Evolutionary conservation across 495 filamentous ascomycete genomes (phyloP).

Genomic region (Neurospora sp.): DNA sequence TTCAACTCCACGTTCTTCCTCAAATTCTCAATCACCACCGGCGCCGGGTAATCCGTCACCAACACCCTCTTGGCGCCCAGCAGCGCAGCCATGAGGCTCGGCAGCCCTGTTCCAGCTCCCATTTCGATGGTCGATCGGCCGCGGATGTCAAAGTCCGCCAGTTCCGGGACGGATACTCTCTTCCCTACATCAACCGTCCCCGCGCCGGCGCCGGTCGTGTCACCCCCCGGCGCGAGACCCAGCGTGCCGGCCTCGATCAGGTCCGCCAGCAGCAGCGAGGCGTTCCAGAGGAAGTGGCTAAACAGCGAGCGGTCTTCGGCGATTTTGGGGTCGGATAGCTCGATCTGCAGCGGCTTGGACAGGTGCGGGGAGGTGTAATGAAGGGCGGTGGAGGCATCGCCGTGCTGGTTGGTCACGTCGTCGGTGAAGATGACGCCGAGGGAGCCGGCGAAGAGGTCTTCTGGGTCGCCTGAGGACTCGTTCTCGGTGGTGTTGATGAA

Average conservation of each 20-base stretch:
- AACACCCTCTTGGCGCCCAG: slow-evolving; percentile 53
- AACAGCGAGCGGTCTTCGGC: slow-evolving; percentile 57
- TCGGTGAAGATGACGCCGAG: slow-evolving; percentile 69
- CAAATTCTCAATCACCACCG: slow-evolving; percentile 51
- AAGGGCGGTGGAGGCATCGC: slow-evolving; percentile 56
- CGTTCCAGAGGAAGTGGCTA: slow-evolving; percentile 81
- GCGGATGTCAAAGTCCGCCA: slow-evolving; percentile 22
- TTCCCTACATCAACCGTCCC: slow-evolving; percentile 1
- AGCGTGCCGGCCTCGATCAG: slow-evolving; percentile 45
- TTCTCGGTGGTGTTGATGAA: slow-evolving; percentile 14
- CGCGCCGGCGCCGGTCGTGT: background rate
- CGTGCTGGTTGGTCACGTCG: slow-evolving; percentile 62
- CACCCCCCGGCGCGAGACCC: slow-evolving; percentile 5
- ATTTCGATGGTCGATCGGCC: slow-evolving; percentile 39
- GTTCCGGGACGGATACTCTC: background rate
- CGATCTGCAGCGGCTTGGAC: slow-evolving; percentile 31
- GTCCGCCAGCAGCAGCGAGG: slow-evolving; percentile 62
- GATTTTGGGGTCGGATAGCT: slow-evolving; percentile 43
- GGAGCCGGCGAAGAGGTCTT: slow-evolving; percentile 57
- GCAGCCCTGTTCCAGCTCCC: slow-evolving; percentile 63
- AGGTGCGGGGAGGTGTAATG: slow-evolving; percentile 56
- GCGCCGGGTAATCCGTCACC: slow-evolving; percentile 69
- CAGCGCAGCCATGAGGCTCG: slow-evolving; percentile 56
- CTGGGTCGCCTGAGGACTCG: slow-evolving; percentile 28
- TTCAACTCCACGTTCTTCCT: slow-evolving; percentile 44